A percentile compares a stretch with the other conserved stretches of the same genome.
These are phyloP conservation scores for Daldinia vernicosa DNA, from an alignment of 495 filamentous ascomycete species.

Conservation along the genomic window DNA sequence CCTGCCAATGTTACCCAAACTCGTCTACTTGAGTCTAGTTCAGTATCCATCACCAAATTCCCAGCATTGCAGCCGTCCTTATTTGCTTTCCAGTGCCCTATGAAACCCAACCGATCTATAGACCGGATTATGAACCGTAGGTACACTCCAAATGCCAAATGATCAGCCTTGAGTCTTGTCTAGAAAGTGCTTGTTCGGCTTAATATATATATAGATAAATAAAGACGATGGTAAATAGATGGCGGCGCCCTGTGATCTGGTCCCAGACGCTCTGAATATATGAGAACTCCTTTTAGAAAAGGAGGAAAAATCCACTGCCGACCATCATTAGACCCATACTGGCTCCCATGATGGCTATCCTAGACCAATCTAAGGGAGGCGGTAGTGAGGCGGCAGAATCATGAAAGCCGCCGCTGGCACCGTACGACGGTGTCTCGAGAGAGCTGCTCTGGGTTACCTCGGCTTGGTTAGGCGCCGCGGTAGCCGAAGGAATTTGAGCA, in stretches of 20 bases:
- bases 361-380: conserved; percentile 46
- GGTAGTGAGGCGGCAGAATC: conserved; percentile 47
- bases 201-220: not conserved
- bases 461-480: conserved; percentile 54
- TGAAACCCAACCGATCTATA: conserved; percentile 17
- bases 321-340: conserved; percentile 52
- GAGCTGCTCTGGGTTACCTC: conserved; percentile 45
- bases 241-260: conserved; percentile 14
- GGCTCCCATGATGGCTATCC: conserved; percentile 48
- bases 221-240: conserved; percentile 16
- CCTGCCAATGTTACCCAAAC: not conserved
- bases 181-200: not conserved
- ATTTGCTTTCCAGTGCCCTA: conserved; percentile 5
- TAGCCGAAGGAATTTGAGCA: conserved; percentile 61
- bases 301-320: conserved; percentile 54
- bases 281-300: conserved; percentile 31
- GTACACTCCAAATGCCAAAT: not conserved
- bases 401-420: conserved; percentile 52
- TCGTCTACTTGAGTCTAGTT: not conserved
- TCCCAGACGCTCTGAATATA: conserved; percentile 19
- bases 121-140: not conserved
- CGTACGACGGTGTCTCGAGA: conserved; percentile 48
- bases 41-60: not conserved
- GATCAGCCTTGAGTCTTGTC: not conserved
- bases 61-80: not conserved